Evolutionary conservation across 352 stramenopile genomes (phyloP).

Genomic region (Poterioochromonas sp.): DNA sequence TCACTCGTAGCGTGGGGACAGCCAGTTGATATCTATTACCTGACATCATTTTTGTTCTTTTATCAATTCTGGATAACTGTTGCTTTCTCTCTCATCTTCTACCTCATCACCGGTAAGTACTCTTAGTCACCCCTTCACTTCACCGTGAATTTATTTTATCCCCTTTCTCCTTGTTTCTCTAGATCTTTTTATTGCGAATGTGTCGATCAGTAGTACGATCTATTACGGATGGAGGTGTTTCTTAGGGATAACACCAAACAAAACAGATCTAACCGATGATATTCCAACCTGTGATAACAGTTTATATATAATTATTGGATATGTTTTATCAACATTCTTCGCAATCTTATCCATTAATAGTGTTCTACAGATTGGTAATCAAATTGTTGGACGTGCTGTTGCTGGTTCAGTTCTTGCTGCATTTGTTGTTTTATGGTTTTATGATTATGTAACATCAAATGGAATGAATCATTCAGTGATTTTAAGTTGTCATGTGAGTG

Average conservation of each 20-base stretch:
- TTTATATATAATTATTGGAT: not conserved
- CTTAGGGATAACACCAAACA: not conserved
- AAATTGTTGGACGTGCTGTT: not conserved
- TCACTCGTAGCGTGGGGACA: not conserved
- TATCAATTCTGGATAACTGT: slow-evolving; percentile 13
- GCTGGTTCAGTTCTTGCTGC: not conserved
- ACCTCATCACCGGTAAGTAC: not conserved
- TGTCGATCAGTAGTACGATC: not conserved
- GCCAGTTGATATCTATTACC: not conserved
- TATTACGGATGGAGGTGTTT: slow-evolving; percentile 22
- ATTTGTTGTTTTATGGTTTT: slow-evolving; percentile 14
- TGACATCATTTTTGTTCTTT: slow-evolving; percentile 8
- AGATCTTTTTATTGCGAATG: not conserved
- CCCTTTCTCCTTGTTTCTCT: not conserved
- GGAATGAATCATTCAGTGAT: not conserved
- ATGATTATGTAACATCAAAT: not conserved
- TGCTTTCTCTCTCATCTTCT: not conserved
- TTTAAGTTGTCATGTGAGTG: not conserved
- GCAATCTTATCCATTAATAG: not conserved
- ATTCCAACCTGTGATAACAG: not conserved
- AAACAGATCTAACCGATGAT: not conserved
- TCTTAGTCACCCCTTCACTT: not conserved
- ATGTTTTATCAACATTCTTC: slow-evolving; percentile 3
- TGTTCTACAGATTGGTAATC: not conserved
- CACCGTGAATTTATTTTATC: not conserved